Evolutionary conservation across 768 basidiomycete species (phyloP).

Genomic region (Suillus brevipes): DNA sequence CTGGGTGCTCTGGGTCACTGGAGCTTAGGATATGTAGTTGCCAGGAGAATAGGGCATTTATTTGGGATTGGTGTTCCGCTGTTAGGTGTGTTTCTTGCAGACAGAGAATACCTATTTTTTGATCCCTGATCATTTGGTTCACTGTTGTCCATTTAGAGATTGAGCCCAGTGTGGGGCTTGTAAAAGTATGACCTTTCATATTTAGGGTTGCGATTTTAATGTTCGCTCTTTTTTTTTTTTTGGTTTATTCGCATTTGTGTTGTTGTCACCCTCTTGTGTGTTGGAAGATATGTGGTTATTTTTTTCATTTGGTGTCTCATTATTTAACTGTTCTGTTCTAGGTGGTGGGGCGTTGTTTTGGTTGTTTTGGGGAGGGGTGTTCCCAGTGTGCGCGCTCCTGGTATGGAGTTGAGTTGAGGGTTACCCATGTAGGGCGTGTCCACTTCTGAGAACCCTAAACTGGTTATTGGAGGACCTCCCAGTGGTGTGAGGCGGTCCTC

Average conservation of each 20-base stretch:
- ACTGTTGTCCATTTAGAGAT: conserved; percentile 21
- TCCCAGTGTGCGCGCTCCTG: too few species aligned
- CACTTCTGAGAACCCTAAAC: neutral
- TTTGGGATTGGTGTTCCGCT: neutral
- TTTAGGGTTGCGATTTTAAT: neutral
- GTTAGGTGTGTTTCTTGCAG: conserved; percentile 28
- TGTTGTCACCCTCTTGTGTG: neutral
- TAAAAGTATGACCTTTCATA: neutral
- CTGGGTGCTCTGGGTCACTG: neutral
- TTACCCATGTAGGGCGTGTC: neutral
- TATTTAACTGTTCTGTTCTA: too few species aligned
- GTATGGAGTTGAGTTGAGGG: neutral
- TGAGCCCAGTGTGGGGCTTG: accelerated
- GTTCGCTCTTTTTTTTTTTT: neutral
- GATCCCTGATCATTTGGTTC: conserved; percentile 12
- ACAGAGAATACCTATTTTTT: conserved; percentile 18
- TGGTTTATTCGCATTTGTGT: neutral
- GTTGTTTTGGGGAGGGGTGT: neutral
- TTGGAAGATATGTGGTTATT: neutral
- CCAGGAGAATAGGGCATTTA: neutral
- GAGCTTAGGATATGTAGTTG: conserved; percentile 7
- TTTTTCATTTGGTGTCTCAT: neutral
- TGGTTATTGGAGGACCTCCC: neutral
- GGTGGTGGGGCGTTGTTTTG: too few species aligned
- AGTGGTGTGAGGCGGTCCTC: neutral